A percentile compares a stretch with the other conserved stretches of the same genome.
phyloP scores from a whole-genome alignment of 257 asterid species.

The Nicotiana benthamiana region DNA sequence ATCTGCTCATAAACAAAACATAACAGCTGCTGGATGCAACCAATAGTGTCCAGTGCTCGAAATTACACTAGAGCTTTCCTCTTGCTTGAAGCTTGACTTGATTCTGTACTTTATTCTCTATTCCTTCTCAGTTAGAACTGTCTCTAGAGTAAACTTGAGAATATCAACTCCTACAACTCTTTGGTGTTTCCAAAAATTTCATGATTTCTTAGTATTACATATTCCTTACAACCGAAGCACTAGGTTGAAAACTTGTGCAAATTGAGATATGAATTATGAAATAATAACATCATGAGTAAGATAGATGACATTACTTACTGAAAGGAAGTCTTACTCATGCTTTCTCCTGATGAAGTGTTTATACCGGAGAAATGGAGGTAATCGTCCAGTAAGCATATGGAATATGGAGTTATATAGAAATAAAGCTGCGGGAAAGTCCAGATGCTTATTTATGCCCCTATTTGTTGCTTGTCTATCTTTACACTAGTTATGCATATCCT shows the following conservation, averaged over 20 bases:
- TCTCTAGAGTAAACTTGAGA: background rate
- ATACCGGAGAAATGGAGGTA: background rate
- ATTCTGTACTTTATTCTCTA: background rate
- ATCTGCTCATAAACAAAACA: slow-evolving; percentile 1
- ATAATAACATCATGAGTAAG: background rate
- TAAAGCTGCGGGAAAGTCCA: background rate
- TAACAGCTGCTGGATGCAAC: background rate
- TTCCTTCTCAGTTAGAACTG: background rate
- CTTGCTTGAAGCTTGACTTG: background rate
- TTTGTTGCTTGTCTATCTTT: background rate
- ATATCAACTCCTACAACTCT: background rate
- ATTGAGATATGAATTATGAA: background rate
- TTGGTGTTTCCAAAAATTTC: background rate
- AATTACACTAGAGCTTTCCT: background rate
- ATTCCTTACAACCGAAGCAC: background rate
- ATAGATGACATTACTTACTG: background rate
- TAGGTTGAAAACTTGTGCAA: background rate
- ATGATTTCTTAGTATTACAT: background rate
- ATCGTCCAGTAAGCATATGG: background rate
- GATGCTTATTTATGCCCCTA: background rate
- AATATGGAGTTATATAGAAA: background rate
- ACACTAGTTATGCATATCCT: background rate
- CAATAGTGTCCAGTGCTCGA: background rate
- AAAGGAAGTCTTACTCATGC: background rate
- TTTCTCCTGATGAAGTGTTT: background rate